Base-by-base conservation (phyloP, 2,329 filamentous ascomycete genomes). In the Coniochaeta prunicola region DNA sequence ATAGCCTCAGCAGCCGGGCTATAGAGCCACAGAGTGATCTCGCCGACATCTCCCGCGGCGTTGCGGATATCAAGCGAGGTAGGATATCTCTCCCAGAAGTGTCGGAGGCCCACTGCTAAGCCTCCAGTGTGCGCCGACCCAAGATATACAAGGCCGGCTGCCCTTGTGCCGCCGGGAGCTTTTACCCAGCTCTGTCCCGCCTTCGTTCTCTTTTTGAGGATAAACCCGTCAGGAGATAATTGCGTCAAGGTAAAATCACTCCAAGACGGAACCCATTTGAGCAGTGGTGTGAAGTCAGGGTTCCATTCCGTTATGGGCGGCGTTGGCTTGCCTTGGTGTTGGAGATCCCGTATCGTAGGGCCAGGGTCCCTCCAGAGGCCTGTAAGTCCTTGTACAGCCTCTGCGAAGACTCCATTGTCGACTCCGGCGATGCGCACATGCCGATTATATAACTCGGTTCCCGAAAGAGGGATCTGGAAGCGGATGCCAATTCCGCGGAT, bases 51-150 rank as follows among this genome's bases (percentile, higher is more conserved):
- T 0, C 73, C 72, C 0, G 75, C 76, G 0, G 82, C 79, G 56
- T 81, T 76, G 0, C 74, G 69, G 12, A 87, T 76, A 53, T 86
- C 83, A 4, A 87, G 68, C 3, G 80, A 76, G 0, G 81, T 83
- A 0, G 84, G 84, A 61, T 83, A 85, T 17, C 80, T 76, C 71
- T 87, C 81, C 84, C 84, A 87, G 66, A 87, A 87, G 64, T 86
- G 78, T 2, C 80, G 77, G 53, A 84, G 73, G 0, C 81, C 82
- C 4, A 36, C 12, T 3, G 33, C 33, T 12, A 36, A 15, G 33
- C 33, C 33, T 9, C 33, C 33, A 15, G 12, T 15, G 3, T 7
- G 6, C 10, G 33, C 33, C 12, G 6, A 7, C 3, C 33, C 33
- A 15, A 36, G 33, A 12, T 6, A 36, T 6, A 15, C 33, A 36